Base-by-base conservation (phyloP, 1,139 yeast genomes). In the Starmera stellimalicola region DNA sequence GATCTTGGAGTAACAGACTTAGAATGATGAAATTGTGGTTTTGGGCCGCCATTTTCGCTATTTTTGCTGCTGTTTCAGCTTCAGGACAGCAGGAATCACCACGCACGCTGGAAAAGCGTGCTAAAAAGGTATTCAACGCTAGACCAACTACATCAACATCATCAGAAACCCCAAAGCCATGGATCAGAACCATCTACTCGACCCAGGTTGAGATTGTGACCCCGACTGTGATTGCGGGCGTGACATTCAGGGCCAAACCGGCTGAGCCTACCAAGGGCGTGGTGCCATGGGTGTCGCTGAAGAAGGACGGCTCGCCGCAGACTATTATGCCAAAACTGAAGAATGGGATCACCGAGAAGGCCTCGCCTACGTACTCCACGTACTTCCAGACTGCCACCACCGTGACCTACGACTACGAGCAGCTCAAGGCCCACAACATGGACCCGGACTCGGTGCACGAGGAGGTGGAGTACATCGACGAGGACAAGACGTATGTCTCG, bases 221-320 rank as follows among this genome's bases (percentile, higher is more conserved):
- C 0, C 95, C 95, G 11, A 77, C 88, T 0, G 84, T 83, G 26
- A 70, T 84, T 48, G 84, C 73, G 20, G 91, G 91, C 16, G 83
- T 85, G 33, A 82, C 94, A 0, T 78, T 85, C 51, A 70, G 76
- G 37, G 84, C 79, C 10, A 73, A 76, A 48, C 94, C 94, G 2
- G 73, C 83, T 0, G 54, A 51, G 3, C 57, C 58, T 7, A 72
- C 79, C 8, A 73, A 83, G 16, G 63, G 78, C 41, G 83, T 83
- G 11, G 66, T 82, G 39, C 82, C 81, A n/a, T 85, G 95, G 95
- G 64, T 85, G 32, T 70, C 84, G 3, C 63, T 85, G 48, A 69
- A 84, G 37, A 77, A 78, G 41, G 73, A 78, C 39, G 95, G 95
- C 7, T 55, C 68, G n/a, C 93, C 95, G 35, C 77, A 78, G 54